Percentiles rank a stretch among this genome's conserved stretches.
These are phyloP conservation scores for Starmerella vitae DNA, from an alignment of 805 yeast genomes.

Conservation along the genomic window DNA sequence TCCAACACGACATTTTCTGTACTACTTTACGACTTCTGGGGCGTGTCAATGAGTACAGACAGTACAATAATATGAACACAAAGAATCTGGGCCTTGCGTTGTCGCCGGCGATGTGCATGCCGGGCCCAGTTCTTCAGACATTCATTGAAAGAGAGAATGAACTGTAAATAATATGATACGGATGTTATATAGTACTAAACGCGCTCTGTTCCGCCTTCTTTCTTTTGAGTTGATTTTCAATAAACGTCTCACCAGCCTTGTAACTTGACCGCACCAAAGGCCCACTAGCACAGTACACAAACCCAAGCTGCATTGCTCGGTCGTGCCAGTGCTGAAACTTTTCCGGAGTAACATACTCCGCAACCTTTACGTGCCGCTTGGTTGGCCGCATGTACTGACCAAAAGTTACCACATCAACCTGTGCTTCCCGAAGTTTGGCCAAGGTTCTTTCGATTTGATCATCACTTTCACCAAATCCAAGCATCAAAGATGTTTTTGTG, in stretches of 20 bases:
- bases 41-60: constrained; percentile 46
- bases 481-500: constrained; percentile 90
- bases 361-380: constrained; percentile 95
- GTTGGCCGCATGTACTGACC: constrained; percentile 99
- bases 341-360: constrained; percentile 85
- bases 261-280: constrained; percentile 93
- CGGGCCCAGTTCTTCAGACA: constrained; percentile 4
- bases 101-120: constrained; percentile 9
- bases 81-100: constrained; percentile 46
- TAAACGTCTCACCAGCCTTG: constrained; percentile 96
- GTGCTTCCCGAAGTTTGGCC: constrained; percentile 55
- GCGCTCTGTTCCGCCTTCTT: constrained; percentile 19
- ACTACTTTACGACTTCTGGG: constrained; percentile 55
- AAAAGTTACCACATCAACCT: constrained; percentile 91
- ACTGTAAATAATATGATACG: too few relatives aligned
- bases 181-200: too few relatives aligned
- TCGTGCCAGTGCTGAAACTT: constrained; percentile 90
- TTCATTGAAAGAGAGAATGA: constrained; percentile 2
- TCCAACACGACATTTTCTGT: constrained; percentile 46
- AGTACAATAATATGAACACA: constrained; percentile 68
- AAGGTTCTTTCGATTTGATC: constrained; percentile 71
- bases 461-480: constrained; percentile 93
- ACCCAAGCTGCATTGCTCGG: constrained; percentile 73
- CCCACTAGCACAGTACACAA: constrained; percentile 92
- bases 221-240: constrained; percentile 63